Evolutionary conservation across 2,329 filamentous ascomycete species (phyloP), one percentile per base, ranked within the genome.

Genomic region (Purpureocillium takamizusanense): DNA sequence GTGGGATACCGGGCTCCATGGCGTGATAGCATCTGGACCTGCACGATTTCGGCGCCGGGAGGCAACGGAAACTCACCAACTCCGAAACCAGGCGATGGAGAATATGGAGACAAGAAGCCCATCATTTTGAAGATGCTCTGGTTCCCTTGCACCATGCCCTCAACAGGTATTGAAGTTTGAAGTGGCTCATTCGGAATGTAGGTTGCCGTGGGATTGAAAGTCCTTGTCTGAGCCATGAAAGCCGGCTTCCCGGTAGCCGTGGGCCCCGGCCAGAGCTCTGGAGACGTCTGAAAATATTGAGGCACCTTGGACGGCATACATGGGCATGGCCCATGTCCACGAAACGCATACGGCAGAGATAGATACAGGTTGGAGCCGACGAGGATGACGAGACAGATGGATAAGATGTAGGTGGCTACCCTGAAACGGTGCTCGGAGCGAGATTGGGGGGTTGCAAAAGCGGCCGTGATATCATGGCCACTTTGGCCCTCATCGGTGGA

Each of bases 1-100:
- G 83, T 83, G 0, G 84, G 84, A 56, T 88, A 89, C 12, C 84
- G 71, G 30, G 81, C 71, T 8, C 84, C 84, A 53, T 88, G 83
- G 2, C 84, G 75, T 11, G 80, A 81, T 4, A 87, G 65, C 77
- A 87, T 81, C 62, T 74, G 72, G 15, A 88, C 64, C 62, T 85
- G 81, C 21, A 79, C 66, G 36, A 87, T 83, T 41, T 81, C 77
- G 0, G 82, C 74, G 11, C 77, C 81, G 7, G 65, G 56, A 1
- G 82, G 83, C 13, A 86, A 56, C 3, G 81, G 68, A 49, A 81
- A 83, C 57, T 89, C 84, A 13, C 81, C 65, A 1, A 85, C 81
- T 3, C 84, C 84, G 46, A 87, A 88, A 1, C 84, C 84, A 0
- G 81, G 74, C 39, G 81, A 78, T 0, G 82, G 78, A 43, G 74